A percentile compares a stretch with the other conserved stretches of the same genome.
phyloP scores from a whole-genome alignment of 495 filamentous ascomycete genomes.

The Penicillium silybi region DNA sequence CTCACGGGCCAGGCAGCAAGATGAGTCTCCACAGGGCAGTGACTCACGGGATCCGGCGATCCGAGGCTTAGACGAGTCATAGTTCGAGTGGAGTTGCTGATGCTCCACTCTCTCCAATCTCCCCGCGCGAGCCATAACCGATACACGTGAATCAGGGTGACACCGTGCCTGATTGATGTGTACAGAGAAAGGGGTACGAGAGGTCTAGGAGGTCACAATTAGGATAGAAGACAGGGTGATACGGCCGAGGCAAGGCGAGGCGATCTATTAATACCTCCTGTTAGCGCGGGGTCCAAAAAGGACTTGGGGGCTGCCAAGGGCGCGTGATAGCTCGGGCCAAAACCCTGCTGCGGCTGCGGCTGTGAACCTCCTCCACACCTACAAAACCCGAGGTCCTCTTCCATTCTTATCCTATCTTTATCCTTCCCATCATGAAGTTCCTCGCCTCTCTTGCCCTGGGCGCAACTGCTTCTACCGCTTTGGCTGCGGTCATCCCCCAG shows the following conservation, averaged over 20 bases:
- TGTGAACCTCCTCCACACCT: conserved; percentile 3
- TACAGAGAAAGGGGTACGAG: neutral
- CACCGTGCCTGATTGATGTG: neutral
- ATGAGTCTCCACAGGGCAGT: conserved; percentile 4
- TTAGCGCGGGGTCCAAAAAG: conserved; percentile 24
- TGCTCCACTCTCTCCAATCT: conserved; percentile 14
- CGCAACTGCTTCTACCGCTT: conserved; percentile 29
- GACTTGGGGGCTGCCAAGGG: conserved; percentile 14
- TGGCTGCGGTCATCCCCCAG: conserved; percentile 35
- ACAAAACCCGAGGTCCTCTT: conserved; percentile 7
- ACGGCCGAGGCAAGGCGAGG: neutral
- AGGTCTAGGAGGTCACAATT: no score
- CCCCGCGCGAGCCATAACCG: conserved; percentile 8
- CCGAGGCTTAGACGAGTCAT: conserved; percentile 2
- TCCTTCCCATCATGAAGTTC: conserved; percentile 29
- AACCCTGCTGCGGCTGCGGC: conserved; percentile 2
- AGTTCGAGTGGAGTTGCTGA: conserved; percentile 7
- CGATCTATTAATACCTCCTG: conserved; percentile 10
- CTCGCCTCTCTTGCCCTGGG: conserved; percentile 26
- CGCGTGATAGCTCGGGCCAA: conserved; percentile 9
- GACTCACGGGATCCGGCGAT: conserved; percentile 5
- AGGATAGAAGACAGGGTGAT: neutral
- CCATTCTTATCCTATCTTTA: neutral
- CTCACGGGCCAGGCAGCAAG: neutral
- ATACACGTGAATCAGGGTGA: neutral